phyloP scores from a whole-genome alignment of 306 rosid genomes.

The Mimosa bimucronata region DNA sequence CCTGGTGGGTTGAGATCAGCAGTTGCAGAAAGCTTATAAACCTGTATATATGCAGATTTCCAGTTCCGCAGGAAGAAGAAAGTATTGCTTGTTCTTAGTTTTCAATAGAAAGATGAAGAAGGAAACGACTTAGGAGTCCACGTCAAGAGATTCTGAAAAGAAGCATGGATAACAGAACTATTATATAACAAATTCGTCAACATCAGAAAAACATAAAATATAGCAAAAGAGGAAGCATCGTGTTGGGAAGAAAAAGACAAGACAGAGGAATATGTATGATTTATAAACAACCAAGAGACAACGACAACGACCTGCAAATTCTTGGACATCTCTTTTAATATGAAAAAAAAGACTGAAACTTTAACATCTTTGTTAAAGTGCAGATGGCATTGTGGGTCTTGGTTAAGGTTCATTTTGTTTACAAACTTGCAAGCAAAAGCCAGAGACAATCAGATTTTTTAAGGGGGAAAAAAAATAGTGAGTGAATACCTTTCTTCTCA shows the following conservation, averaged over 20 bases:
- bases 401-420: no score
- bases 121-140: not conserved
- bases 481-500: conserved; percentile 11
- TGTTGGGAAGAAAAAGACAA: conserved; percentile 1
- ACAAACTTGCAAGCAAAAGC: no score
- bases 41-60: not conserved
- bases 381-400: not conserved
- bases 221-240: not conserved
- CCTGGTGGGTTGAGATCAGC: not conserved
- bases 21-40: not conserved
- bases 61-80: not conserved
- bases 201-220: conserved; percentile 8
- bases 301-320: not conserved
- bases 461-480: not conserved
- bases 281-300: conserved; percentile 14
- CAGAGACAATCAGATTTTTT: not conserved
- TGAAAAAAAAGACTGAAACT: not conserved
- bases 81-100: not conserved
- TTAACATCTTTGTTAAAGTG: not conserved
- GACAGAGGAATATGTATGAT: conserved; percentile 21
- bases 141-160: not conserved
- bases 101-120: not conserved
- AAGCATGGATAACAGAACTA: not conserved
- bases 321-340: not conserved
- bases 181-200: not conserved